Evolutionary conservation across 768 basidiomycete species (phyloP), one percentile per base, ranked within the genome.

Genomic region (Artomyces pyxidatus): DNA sequence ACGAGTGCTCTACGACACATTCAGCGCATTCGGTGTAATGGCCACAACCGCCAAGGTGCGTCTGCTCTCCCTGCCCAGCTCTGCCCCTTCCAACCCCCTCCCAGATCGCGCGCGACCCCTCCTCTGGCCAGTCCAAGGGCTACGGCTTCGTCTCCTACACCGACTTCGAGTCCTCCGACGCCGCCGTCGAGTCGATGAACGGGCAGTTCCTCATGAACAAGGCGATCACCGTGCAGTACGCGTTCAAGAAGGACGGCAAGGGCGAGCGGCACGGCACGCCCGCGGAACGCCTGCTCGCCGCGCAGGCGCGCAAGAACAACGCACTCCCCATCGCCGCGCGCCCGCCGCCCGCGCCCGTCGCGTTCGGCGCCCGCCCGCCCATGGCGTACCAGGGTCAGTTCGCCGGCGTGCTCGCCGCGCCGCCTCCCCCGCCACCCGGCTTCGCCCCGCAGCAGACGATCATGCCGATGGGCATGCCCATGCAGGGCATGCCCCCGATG

Each of bases 171-270:
- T 81, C 94, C 7, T 90, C 96, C 30, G 96, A 99, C 64, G 89
- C 89, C 4, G 95, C 96, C 16, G 78, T 95, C 49, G 96, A 97
- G 65, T 81, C 90, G 9, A 97, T 98, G 95, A 94, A 97, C 58
- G 82, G 83, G 32, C 94, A 98, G 62, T 97, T 91, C 78, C 75
- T 98, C 41, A 94, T 94, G 86, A 97, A 98, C 75, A 97, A 97
- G 70, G 87, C 93, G 47, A 90, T 99, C 62, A 83, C 86, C 16
- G 93, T 96, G 10, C 93, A 97, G 63, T 99, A 96, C 64, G 95
- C 96, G 2, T 97, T 98, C 78, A 98, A 99, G 71, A 98, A 98
- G 70, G 96, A 98, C 61, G 93, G 91, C 38, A 95, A 97, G 63
- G 95, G 95, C 49, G 96, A 99, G 66, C 80, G 96, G 4, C 96